Conservation (phyloP, 352 stramenopile species). For the Aphanomyces astaci region DNA sequence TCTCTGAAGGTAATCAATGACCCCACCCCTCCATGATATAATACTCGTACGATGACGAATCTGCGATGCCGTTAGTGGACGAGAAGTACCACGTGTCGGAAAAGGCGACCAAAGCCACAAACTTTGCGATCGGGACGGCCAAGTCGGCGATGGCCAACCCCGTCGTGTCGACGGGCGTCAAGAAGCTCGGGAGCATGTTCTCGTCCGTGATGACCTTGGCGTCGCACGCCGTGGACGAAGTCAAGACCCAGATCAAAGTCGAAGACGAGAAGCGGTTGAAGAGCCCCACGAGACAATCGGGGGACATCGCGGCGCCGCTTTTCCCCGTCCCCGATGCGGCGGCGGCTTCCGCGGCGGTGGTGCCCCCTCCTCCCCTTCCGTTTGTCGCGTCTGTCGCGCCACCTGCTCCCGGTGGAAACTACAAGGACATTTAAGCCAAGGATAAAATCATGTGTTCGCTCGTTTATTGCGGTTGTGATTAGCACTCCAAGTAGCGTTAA, state of each 20-base stretch:
- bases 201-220: conserved; percentile 8
- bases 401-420: neutral
- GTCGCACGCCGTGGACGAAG: neutral
- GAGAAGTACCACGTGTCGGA: conserved; percentile 11
- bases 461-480: too few species aligned
- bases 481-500: too few species aligned
- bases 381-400: neutral
- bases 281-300: neutral
- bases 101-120: conserved; percentile 1
- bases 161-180: neutral
- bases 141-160: conserved; percentile 15
- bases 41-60: too few species aligned
- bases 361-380: neutral
- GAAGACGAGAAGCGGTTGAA: conserved; percentile 10
- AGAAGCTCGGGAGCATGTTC: conserved; percentile 16
- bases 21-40: neutral
- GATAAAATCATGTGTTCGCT: too few species aligned
- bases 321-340: neutral
- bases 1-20: neutral
- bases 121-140: neutral
- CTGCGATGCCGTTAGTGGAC: too few species aligned
- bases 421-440: conserved; percentile 11
- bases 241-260: conserved; percentile 13
- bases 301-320: neutral
- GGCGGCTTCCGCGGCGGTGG: neutral